Evolutionary conservation across 805 yeast species (phyloP).

Genomic region (Myxozyma mucilagina): DNA sequence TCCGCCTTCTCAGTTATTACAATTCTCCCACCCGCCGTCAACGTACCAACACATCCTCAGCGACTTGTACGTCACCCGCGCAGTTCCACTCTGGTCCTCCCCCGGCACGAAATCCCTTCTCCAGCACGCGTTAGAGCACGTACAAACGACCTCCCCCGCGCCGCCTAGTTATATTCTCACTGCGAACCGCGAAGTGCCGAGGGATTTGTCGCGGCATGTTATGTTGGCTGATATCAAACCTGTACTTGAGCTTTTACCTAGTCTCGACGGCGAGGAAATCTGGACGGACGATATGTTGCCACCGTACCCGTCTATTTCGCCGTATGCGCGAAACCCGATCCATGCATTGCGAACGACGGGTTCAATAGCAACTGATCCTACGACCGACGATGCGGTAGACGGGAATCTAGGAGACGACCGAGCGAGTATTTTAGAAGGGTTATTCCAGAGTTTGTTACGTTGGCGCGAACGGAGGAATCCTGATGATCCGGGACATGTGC

Average conservation of each 20-base stretch:
- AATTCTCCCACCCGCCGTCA: constrained; percentile 24
- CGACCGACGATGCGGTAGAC: constrained; percentile 3
- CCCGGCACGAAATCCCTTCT: constrained; percentile 25
- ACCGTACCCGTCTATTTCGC: constrained; percentile 33
- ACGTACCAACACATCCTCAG: constrained; percentile 30
- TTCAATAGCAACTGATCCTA: not conserved
- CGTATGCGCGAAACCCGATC: constrained; percentile 20
- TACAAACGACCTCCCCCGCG: not conserved
- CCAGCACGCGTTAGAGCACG: constrained; percentile 1
- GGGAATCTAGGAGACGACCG: not conserved
- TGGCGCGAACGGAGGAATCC: constrained; percentile 19
- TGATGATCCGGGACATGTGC: not conserved
- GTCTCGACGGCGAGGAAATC: constrained; percentile 27
- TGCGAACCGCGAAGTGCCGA: constrained; percentile 17
- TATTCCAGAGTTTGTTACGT: constrained; percentile 20
- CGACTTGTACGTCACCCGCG: constrained; percentile 31
- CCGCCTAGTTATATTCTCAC: constrained; percentile 15
- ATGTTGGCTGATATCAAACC: constrained; percentile 34
- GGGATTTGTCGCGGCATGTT: constrained; percentile 34
- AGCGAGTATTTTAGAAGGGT: constrained; percentile 10
- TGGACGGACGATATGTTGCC: constrained; percentile 36
- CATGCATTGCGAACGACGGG: constrained; percentile 1
- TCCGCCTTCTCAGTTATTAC: constrained; percentile 17
- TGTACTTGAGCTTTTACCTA: constrained; percentile 30
- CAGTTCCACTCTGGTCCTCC: constrained; percentile 33